These are phyloP conservation scores for Kwoniella dendrophila DNA, from an alignment of 768 basidiomycete species.

Conservation along the genomic window DNA sequence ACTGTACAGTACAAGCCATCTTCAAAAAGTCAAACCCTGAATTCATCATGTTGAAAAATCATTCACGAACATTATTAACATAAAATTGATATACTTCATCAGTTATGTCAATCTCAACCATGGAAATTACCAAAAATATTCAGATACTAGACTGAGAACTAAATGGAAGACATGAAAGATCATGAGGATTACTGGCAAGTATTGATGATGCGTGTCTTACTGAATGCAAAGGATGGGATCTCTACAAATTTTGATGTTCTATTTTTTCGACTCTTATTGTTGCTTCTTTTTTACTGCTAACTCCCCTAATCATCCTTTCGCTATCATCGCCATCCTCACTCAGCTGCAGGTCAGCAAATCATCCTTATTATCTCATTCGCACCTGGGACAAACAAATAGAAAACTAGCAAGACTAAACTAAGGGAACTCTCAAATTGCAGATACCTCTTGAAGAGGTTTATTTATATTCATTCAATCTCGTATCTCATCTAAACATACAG, in stretches of 20 bases:
- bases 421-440: no score
- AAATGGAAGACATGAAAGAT: not conserved
- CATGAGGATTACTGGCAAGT: not conserved
- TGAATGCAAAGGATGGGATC: not conserved
- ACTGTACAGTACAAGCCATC: no score
- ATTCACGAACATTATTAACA: no score
- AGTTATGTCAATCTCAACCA: conserved; percentile 5
- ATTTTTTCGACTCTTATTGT: not conserved
- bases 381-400: not conserved
- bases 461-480: not conserved
- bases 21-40: conserved; percentile 19
- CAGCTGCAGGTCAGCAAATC: conserved; percentile 40
- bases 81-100: conserved; percentile 18
- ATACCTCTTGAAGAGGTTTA: conserved; percentile 44
- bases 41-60: conserved; percentile 12
- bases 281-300: not conserved
- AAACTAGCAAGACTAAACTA: not conserved
- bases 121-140: no score
- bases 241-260: not conserved
- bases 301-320: not conserved
- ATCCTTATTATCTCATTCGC: not conserved
- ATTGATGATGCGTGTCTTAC: conserved; percentile 4
- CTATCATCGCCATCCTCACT: not conserved
- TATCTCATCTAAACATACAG: not conserved
- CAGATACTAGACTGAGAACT: no score